Evolutionary conservation across 805 yeast genomes (phyloP).

Genomic region (Candida nemodendra): DNA sequence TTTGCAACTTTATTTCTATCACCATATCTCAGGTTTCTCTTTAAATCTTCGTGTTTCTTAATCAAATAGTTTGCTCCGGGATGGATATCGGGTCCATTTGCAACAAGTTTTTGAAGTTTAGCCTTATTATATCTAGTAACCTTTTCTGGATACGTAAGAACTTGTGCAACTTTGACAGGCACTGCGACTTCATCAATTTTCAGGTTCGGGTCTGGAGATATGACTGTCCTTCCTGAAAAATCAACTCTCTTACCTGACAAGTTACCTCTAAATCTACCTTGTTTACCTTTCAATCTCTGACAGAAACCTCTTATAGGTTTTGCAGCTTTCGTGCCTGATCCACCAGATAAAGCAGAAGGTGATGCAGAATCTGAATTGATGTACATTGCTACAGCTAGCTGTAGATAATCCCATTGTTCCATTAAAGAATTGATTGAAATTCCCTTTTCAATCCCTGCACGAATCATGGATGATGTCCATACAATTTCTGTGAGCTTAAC

Average conservation of each 20-base stretch:
- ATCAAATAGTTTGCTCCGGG: constrained; percentile 96
- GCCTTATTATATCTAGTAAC: constrained; percentile 84
- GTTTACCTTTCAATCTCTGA: constrained; percentile 96
- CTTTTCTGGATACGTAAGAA: constrained; percentile 92
- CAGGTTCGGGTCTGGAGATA: constrained; percentile 97
- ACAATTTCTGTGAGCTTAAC: constrained; percentile 95
- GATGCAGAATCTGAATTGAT: constrained; percentile 93
- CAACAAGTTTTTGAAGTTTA: constrained; percentile 69
- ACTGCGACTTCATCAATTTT: constrained; percentile 97
- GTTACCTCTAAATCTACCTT: constrained; percentile 98
- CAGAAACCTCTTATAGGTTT: constrained; percentile 94
- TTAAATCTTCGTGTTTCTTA: constrained; percentile 79
- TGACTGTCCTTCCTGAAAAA: constrained; percentile 96
- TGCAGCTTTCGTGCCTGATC: constrained; percentile 50
- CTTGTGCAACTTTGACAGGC: constrained; percentile 94
- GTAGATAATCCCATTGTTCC: constrained; percentile 99
- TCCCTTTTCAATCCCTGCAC: constrained; percentile 94
- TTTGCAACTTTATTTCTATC: constrained; percentile 76
- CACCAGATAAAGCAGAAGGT: constrained; percentile 73
- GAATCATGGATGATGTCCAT: constrained; percentile 91
- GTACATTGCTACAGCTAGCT: constrained; percentile 93
- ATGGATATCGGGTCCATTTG: constrained; percentile 83
- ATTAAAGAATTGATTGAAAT: constrained; percentile 87
- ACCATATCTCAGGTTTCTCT: constrained; percentile 88
- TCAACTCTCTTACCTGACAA: constrained; percentile 98